Evolutionary conservation across 345 rosid species (phyloP), one percentile per base, ranked within the genome.

Genomic region (Eucalyptus pauciflora): DNA sequence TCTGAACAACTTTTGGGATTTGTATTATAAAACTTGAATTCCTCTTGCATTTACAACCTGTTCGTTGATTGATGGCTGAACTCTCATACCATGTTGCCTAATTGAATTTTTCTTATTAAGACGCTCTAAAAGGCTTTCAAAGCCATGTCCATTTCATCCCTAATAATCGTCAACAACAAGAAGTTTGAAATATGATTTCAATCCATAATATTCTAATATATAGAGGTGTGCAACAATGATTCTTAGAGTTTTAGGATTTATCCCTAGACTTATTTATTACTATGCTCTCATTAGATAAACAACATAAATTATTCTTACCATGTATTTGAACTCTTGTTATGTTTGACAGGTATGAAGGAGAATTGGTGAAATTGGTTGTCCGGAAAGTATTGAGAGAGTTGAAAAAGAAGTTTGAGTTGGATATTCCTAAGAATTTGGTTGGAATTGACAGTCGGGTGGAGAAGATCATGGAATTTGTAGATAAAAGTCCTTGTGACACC

Each of bases 221-320:
- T 50, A 1, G 0, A 6, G 52, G 52, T 6, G 52, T 0, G 0
- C 20, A 9, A 56, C 1, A 56, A 22, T 9, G 11, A 9, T 24
- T 56, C 1, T 56, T 56, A 56, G 1, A 56, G 29, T 22, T 0
- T 56, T 56, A 22, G 27, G 6, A 56, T 24, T 56, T 56, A 56
- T 54, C 0, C 62, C 12, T 24, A 22, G 5, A 56, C 25, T 8
- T 9, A 24, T 56, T 56, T 56, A 56, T 0, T 22, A 56, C 0
- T 56, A 0, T 56, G 62, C 11, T 56, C 62, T 22, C 62, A 56
- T 56, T 56, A 56, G 62, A 56, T 22, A 56, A 56, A 10, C 62
- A 56, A 56, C 2, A 4, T 4, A 56, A 56, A 56, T 56, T 56
- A 56, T 22, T 1, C 0, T 56, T 24, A 24, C 29, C 12, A 56